Conservation (phyloP, 2,329 filamentous ascomycete genomes). For the Colletotrichum sp. region DNA sequence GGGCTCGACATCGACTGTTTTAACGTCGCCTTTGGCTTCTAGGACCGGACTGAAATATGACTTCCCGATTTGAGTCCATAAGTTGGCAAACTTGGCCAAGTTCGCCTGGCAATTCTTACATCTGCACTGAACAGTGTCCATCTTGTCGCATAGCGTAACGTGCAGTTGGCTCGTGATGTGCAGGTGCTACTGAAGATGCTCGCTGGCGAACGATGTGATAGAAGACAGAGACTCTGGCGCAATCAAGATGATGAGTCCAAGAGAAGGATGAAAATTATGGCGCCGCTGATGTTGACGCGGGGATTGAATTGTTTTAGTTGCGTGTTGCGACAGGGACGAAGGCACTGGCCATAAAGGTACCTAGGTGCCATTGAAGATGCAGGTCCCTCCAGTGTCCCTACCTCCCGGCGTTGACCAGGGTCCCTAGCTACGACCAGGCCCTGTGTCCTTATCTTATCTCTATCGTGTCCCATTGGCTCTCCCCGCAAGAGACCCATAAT, state of each 20-base stretch:
- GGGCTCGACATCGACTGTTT: constrained; percentile 27
- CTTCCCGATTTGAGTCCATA: constrained; percentile 46
- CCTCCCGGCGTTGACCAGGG: background rate
- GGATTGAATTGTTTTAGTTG: background rate
- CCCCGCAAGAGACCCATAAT: background rate
- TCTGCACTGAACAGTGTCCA: constrained; percentile 40
- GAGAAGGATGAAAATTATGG: background rate
- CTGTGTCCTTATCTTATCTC: background rate
- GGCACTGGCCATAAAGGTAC: background rate
- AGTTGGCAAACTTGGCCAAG: constrained; percentile 37
- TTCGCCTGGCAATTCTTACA: constrained; percentile 37
- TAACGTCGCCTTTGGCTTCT: constrained; percentile 24
- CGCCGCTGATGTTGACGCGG: background rate
- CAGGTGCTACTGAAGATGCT: background rate
- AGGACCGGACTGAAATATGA: constrained; percentile 43
- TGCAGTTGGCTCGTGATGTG: background rate
- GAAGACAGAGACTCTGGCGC: background rate
- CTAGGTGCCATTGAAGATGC: background rate
- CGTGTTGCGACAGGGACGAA: background rate
- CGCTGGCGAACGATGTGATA: background rate
- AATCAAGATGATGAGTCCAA: background rate
- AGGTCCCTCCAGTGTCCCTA: background rate
- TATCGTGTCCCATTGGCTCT: background rate
- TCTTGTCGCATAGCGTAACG: constrained; percentile 16
- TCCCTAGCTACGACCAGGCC: background rate